These are phyloP conservation scores for Microbotryum intermedium DNA, from an alignment of 1,284 basidiomycete species.

Conservation along the genomic window DNA sequence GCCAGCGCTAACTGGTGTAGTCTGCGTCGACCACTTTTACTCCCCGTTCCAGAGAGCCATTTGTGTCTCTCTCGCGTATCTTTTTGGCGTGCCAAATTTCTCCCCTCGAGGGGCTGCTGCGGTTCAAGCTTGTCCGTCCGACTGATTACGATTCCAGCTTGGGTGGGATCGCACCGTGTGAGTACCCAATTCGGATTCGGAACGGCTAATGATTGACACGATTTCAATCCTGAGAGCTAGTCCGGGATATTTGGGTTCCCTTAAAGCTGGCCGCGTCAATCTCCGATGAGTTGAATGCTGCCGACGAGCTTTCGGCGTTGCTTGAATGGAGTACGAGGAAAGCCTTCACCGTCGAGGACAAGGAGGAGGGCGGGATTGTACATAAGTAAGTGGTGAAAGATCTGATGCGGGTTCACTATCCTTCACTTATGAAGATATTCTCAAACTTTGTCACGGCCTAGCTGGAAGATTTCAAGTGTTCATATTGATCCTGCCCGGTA, in stretches of 20 bases:
- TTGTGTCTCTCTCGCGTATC: conserved; percentile 17
- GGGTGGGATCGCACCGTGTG: conserved; percentile 21
- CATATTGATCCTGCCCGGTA: conserved; percentile 12
- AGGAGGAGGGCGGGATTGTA: conserved; percentile 20
- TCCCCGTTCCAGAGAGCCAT: conserved; percentile 13
- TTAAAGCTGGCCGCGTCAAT: conserved; percentile 3
- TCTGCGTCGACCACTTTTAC: no score
- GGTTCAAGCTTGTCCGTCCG: conserved; percentile 5
- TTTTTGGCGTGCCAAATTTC: conserved; percentile 13
- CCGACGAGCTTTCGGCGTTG: conserved; percentile 15
- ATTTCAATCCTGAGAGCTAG: background rate
- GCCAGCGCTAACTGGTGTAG: background rate
- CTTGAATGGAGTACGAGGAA: conserved; percentile 21
- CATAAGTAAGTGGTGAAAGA: conserved; percentile 18
- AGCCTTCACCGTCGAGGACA: conserved; percentile 27
- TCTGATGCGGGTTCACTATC: background rate
- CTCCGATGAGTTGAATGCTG: background rate
- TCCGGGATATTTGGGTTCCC: conserved; percentile 24
- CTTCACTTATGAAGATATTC: no score
- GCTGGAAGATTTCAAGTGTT: conserved; percentile 20
- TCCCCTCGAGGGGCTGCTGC: conserved; percentile 18
- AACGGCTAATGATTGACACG: background rate
- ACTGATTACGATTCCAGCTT: conserved; percentile 7
- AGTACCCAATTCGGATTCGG: background rate
- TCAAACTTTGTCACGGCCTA: background rate